Evolutionary conservation across 1,284 basidiomycete genomes (phyloP).

Genomic region (Ceratobasidium sp.): DNA sequence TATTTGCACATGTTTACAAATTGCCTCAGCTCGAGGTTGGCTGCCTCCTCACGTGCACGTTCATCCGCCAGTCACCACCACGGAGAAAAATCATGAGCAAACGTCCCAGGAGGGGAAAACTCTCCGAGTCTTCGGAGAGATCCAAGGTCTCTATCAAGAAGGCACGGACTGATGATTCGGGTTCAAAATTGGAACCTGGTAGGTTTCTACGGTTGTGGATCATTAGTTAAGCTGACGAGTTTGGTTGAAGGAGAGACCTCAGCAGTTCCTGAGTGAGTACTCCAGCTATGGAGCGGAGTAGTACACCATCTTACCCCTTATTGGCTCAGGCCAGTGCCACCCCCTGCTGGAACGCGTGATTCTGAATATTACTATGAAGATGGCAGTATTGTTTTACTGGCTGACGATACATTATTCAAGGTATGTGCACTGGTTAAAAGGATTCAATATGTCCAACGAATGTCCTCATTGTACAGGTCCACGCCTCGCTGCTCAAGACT

Average conservation of each 20-base stretch:
- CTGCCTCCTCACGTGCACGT: no score
- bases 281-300: no score
- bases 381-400: slow-evolving; percentile 15
- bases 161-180: not conserved
- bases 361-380: slow-evolving; percentile 23
- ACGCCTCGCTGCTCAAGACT: not conserved
- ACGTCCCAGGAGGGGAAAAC: not conserved
- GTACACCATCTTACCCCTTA: not conserved
- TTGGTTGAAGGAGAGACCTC: no score
- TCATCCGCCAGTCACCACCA: no score
- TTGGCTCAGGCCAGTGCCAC: not conserved
- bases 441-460: no score
- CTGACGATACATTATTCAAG: slow-evolving; percentile 18
- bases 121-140: not conserved
- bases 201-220: no score
- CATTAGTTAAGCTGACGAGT: no score
- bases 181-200: no score
- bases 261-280: no score
- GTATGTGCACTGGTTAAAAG: not conserved
- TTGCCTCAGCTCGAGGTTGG: no score
- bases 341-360: not conserved
- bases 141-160: not conserved
- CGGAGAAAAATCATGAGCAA: not conserved
- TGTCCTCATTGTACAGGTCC: not conserved
- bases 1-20: no score